These are phyloP conservation scores for Claviceps sp. DNA, from an alignment of 2,329 filamentous ascomycete species.

Conservation along the genomic window DNA sequence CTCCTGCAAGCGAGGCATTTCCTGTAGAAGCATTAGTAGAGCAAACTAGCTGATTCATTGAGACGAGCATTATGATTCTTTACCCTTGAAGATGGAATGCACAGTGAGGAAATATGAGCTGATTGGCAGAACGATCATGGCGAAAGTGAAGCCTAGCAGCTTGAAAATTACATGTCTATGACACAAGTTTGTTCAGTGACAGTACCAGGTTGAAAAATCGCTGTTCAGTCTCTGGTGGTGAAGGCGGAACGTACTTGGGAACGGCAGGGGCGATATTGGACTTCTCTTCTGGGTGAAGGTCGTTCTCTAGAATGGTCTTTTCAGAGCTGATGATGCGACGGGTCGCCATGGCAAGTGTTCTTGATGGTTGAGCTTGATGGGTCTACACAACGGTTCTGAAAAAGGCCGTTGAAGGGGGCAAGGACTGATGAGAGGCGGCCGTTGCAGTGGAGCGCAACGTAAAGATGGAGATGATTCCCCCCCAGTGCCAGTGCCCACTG, in stretches of 20 bases:
- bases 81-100: constrained; percentile 65
- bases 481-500: too few species aligned
- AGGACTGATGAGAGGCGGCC: not conserved
- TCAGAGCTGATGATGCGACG: constrained; percentile 51
- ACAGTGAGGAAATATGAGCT: constrained; percentile 78
- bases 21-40: constrained; percentile 34
- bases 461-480: not conserved
- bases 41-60: not conserved
- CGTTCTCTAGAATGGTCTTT: constrained; percentile 51
- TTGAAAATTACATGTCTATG: constrained; percentile 73
- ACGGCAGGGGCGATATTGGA: constrained; percentile 74
- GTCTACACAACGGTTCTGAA: not conserved
- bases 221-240: not conserved
- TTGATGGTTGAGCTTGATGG: not conserved
- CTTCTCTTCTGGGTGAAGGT: constrained; percentile 38
- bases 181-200: too few species aligned
- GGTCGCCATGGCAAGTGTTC: constrained; percentile 47
- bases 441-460: not conserved
- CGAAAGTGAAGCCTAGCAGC: constrained; percentile 76
- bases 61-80: constrained; percentile 1
- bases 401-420: not conserved
- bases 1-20: constrained; percentile 79
- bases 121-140: constrained; percentile 81
- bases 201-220: not conserved
- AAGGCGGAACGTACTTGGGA: constrained; percentile 42